phyloP scores from a whole-genome alignment of 108 stramenopile genomes.

The Pseudonitzschia delicatissima region DNA sequence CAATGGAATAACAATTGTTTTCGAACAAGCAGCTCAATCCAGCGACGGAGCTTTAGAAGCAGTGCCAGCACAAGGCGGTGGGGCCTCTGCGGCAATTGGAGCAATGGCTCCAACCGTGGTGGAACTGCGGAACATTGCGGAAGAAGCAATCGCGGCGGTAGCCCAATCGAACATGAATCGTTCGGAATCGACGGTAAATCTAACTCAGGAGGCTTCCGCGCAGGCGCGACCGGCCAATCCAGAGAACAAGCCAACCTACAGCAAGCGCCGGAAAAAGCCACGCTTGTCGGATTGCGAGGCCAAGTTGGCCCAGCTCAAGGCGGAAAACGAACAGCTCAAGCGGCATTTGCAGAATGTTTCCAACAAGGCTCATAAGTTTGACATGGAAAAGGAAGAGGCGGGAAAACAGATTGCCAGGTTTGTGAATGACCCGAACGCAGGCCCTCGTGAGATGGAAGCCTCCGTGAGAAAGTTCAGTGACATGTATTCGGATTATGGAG shows the following conservation, averaged over 20 bases:
- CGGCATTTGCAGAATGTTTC: constrained; percentile 58
- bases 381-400: constrained; percentile 39
- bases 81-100: neutral
- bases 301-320: constrained; percentile 44
- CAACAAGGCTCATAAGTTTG: constrained; percentile 36
- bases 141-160: constrained; percentile 45
- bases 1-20: too few relatives aligned
- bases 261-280: constrained; percentile 57
- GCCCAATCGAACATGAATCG: constrained; percentile 20
- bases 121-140: constrained; percentile 41
- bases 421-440: constrained; percentile 28
- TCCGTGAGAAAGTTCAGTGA: constrained; percentile 56
- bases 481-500: constrained; percentile 85
- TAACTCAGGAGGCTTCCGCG: neutral
- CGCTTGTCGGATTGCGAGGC: constrained; percentile 51
- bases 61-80: neutral
- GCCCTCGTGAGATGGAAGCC: constrained; percentile 30
- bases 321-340: constrained; percentile 63
- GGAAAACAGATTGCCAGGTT: constrained; percentile 23
- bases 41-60: too few relatives aligned
- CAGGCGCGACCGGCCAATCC: neutral
- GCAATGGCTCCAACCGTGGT: constrained; percentile 18
- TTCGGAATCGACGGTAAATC: neutral
- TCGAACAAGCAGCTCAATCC: too few relatives aligned
- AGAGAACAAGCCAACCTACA: constrained; percentile 27